phyloP scores from a whole-genome alignment of 805 yeast species.

The Wickerhamomyces bovis region DNA sequence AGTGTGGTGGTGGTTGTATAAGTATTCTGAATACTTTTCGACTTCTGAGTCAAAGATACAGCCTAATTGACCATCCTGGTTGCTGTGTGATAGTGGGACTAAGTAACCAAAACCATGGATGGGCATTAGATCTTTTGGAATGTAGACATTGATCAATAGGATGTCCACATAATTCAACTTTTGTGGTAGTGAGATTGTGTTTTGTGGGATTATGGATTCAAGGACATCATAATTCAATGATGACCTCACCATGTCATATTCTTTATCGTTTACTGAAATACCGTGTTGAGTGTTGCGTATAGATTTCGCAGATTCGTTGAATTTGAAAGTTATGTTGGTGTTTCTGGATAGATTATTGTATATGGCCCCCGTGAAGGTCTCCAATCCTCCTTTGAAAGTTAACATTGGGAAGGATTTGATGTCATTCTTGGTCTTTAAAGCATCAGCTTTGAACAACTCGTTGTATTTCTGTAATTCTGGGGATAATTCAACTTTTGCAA shows the following conservation, averaged over 20 bases:
- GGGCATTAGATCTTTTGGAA: constrained; percentile 39
- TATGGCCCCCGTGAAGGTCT: constrained; percentile 42
- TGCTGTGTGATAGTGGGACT: constrained; percentile 51
- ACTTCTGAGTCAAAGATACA: constrained; percentile 88
- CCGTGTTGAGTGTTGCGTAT: not conserved
- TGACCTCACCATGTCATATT: constrained; percentile 52
- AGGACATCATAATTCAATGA: constrained; percentile 46
- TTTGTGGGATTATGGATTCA: constrained; percentile 25
- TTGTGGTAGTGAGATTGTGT: constrained; percentile 13
- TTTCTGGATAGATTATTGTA: constrained; percentile 29
- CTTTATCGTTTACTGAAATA: constrained; percentile 3
- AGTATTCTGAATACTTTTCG: constrained; percentile 45
- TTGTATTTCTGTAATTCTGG: constrained; percentile 33
- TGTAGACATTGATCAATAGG: constrained; percentile 63
- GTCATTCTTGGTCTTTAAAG: constrained; percentile 25
- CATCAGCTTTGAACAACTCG: constrained; percentile 33
- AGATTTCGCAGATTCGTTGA: constrained; percentile 22
- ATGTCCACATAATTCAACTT: constrained; percentile 33
- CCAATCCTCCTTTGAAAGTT: constrained; percentile 50
- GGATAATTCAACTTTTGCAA: constrained; percentile 13
- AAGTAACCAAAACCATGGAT: constrained; percentile 81
- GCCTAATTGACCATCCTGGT: constrained; percentile 63
- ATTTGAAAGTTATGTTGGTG: constrained; percentile 37
- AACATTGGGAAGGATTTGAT: constrained; percentile 59
- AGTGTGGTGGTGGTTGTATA: no score